Percentiles rank a stretch among this genome's conserved stretches.
Evolutionary conservation across 2,329 filamentous ascomycete genomes (phyloP).

Genomic region (Grosmannia huntii): DNA sequence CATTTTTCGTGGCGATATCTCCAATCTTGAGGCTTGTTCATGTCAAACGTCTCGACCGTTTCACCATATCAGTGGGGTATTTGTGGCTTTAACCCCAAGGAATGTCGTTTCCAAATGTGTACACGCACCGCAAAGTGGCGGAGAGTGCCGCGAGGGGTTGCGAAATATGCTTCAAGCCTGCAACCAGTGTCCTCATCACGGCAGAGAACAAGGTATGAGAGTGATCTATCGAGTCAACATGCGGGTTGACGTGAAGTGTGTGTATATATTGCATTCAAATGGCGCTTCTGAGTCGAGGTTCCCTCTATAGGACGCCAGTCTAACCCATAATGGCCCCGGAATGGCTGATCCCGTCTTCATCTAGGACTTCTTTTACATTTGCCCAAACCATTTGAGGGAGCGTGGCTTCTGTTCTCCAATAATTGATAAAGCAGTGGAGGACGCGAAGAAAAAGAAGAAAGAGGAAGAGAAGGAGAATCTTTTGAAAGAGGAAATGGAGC

Average conservation of each 20-base stretch:
- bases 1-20: background rate
- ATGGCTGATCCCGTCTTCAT: background rate
- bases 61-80: background rate
- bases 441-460: constrained; percentile 53
- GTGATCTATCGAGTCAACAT: background rate
- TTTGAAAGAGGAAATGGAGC: constrained; percentile 40
- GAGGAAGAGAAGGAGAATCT: constrained; percentile 47
- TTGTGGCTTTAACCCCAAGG: background rate
- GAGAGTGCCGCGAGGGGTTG: constrained; percentile 75
- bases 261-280: background rate
- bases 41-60: background rate
- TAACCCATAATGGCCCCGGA: background rate
- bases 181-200: constrained; percentile 75
- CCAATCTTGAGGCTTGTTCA: background rate
- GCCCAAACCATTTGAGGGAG: constrained; percentile 71
- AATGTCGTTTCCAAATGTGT: constrained; percentile 61
- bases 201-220: constrained; percentile 66
- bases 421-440: constrained; percentile 52
- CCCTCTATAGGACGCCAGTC: no score
- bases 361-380: constrained; percentile 84
- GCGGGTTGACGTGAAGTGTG: background rate
- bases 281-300: no score
- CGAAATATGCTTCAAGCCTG: constrained; percentile 84
- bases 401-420: constrained; percentile 66
- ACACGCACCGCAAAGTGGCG: constrained; percentile 75